Evolutionary conservation across 257 asterid genomes (phyloP).

Genomic region (Primulina huaijiensis): DNA sequence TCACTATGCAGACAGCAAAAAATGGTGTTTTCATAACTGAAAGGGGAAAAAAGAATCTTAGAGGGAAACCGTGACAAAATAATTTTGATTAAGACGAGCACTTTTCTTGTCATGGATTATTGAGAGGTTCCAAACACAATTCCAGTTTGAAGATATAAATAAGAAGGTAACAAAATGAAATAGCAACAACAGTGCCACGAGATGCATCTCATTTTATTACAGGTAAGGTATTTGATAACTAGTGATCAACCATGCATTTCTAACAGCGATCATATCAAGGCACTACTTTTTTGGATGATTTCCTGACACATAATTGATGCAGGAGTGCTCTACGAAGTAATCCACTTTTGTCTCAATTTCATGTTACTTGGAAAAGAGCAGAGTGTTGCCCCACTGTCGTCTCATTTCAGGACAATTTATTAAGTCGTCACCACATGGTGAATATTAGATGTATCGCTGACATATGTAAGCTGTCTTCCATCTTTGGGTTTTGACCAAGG

Average conservation of each 20-base stretch:
- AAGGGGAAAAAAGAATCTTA: not conserved
- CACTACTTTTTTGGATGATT: not conserved
- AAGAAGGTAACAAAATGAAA: not conserved
- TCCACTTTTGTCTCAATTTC: not conserved
- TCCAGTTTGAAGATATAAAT: not conserved
- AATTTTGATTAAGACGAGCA: not conserved
- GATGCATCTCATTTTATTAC: not conserved
- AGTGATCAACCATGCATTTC: not conserved
- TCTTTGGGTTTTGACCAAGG: too few relatives aligned
- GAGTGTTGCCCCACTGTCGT: too few relatives aligned
- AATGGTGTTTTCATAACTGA: not conserved
- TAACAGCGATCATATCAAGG: not conserved
- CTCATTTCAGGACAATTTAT: too few relatives aligned
- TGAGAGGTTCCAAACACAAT: not conserved
- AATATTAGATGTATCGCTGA: too few relatives aligned
- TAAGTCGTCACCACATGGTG: too few relatives aligned
- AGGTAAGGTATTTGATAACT: not conserved
- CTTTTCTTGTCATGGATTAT: not conserved
- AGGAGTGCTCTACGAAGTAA: not conserved
- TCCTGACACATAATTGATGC: not conserved
- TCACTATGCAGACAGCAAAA: not conserved
- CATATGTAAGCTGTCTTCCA: too few relatives aligned
- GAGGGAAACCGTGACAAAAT: not conserved
- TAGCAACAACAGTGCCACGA: not conserved
- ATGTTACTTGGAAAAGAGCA: not conserved